These are phyloP conservation scores for Talaromyces ruber DNA, from an alignment of 495 filamentous ascomycete genomes.

Conservation along the genomic window DNA sequence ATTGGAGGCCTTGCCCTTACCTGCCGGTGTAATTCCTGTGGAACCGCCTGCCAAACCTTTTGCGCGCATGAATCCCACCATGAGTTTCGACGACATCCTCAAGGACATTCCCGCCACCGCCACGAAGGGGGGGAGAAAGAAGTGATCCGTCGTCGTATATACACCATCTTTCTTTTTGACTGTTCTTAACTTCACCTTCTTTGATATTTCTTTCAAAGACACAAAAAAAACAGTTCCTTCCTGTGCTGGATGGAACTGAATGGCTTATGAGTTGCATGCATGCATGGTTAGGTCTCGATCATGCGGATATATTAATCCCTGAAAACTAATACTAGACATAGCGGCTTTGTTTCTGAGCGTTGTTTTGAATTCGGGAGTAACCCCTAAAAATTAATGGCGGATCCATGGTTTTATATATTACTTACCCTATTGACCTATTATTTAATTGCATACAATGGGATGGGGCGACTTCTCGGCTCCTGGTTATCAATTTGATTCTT, in stretches of 20 bases:
- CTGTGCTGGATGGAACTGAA: slow-evolving; percentile 11
- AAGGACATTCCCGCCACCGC: slow-evolving; percentile 30
- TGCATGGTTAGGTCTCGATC: background rate
- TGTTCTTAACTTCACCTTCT: background rate
- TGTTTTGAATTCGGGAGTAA: background rate
- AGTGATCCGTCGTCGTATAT: slow-evolving; percentile 13
- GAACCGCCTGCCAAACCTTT: slow-evolving; percentile 32
- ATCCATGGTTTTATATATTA: background rate
- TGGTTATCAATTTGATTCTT: background rate
- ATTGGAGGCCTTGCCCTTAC: slow-evolving; percentile 43
- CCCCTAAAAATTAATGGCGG: background rate
- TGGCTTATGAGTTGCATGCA: slow-evolving; percentile 1
- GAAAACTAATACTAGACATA: slow-evolving; percentile 3
- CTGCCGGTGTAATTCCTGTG: slow-evolving; percentile 39
- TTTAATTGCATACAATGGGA: background rate
- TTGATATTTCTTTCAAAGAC: background rate
- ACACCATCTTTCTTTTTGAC: slow-evolving; percentile 8
- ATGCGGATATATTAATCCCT: slow-evolving; percentile 2
- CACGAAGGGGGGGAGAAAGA: slow-evolving; percentile 31
- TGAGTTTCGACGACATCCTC: slow-evolving; percentile 47
- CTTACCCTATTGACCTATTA: background rate
- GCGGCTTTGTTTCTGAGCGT: background rate
- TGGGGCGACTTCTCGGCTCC: background rate
- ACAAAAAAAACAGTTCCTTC: background rate
- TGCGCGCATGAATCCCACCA: slow-evolving; percentile 39